Evolutionary conservation across 176 grass and related monocot genomes (phyloP).

Genomic region (Chrysopogon serrulatus): DNA sequence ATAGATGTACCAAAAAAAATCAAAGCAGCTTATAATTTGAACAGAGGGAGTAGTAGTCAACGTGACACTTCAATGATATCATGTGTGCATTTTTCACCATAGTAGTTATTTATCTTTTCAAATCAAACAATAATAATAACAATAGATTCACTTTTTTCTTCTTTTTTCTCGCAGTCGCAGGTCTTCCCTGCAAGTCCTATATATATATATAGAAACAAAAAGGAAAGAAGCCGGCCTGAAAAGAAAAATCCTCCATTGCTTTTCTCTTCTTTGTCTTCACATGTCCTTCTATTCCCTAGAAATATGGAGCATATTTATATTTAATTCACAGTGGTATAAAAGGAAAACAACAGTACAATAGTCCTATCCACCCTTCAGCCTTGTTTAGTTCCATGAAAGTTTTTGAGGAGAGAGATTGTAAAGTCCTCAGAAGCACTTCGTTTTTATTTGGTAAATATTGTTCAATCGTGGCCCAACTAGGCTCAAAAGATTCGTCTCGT

Average conservation of each 20-base stretch:
- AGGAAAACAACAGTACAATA: too few species aligned
- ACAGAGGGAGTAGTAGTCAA: too few species aligned
- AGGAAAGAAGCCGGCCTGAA: not conserved
- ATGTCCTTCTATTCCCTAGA: not conserved
- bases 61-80: not conserved
- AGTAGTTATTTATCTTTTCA: not conserved
- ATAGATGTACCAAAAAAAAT: too few species aligned
- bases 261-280: not conserved
- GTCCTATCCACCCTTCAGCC: too few species aligned
- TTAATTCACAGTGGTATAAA: not conserved
- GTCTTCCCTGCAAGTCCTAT: not conserved
- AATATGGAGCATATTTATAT: not conserved
- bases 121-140: not conserved
- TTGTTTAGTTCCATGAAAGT: too few species aligned
- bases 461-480: too few species aligned
- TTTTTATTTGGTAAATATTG: too few species aligned
- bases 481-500: too few species aligned
- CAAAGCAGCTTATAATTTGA: too few species aligned
- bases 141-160: not conserved
- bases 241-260: not conserved
- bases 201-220: not conserved
- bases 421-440: too few species aligned
- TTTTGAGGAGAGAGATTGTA: too few species aligned
- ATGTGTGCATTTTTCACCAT: not conserved
- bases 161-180: not conserved